Evolutionary conservation across 1,284 basidiomycete species (phyloP).

Genomic region (Earliella scabrosa): DNA sequence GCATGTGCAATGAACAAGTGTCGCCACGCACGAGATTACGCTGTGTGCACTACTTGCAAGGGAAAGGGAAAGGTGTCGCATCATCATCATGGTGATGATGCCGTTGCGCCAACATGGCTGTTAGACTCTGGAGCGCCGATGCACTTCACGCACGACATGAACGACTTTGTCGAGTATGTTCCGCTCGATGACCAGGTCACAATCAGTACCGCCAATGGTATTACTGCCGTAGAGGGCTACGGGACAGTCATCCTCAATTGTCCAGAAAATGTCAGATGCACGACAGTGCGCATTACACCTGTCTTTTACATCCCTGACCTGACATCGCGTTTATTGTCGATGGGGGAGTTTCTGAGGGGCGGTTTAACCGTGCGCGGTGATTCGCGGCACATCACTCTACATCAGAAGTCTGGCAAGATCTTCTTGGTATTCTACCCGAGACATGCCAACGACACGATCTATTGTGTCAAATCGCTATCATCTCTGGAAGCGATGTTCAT

Average conservation of each 20-base stretch:
- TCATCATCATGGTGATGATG: not conserved
- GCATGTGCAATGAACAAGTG: not conserved
- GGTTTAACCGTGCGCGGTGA: not conserved
- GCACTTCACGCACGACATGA: not conserved
- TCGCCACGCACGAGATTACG: not conserved
- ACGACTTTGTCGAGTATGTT: not conserved
- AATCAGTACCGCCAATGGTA: not conserved
- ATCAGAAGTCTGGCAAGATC: not conserved
- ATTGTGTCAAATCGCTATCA: not conserved
- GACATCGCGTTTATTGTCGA: not conserved
- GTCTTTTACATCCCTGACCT: not conserved
- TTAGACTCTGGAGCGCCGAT: not conserved
- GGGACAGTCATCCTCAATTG: not conserved
- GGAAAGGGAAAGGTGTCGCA: not conserved
- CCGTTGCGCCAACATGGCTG: not conserved
- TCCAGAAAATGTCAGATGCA: not conserved
- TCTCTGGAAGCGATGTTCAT: not conserved
- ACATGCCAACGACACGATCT: not conserved
- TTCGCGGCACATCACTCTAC: not conserved
- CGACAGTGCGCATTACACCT: not conserved
- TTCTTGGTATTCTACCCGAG: not conserved
- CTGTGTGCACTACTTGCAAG: not conserved
- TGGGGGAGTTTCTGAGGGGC: not conserved
- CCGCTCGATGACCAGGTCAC: not conserved
- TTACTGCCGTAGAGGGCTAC: not conserved